Evolutionary conservation across 2,329 filamentous ascomycete species (phyloP), one percentile per base, ranked within the genome.

Genomic region (Epichloe gansuensis): DNA sequence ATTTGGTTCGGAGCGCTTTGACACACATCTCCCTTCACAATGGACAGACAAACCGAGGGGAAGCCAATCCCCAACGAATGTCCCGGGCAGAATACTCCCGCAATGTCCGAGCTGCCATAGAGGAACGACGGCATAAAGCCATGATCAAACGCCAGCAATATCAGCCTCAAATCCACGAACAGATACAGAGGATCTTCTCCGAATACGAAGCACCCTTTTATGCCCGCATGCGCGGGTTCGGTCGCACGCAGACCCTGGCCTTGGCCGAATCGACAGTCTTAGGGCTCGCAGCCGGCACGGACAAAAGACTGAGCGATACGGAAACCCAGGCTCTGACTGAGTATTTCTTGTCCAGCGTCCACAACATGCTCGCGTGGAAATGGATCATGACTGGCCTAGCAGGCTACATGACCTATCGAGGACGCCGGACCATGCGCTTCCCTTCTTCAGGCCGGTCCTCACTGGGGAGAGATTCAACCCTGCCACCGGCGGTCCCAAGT

Each of bases 381-480:
- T 57, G 60, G 54, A 60, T 65, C 17, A 55, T 65, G 23, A 54
- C 61, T 0, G 59, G 53, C 17, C 13, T 63, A 1, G 61, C 67
- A 5, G 53, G 50, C 3, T 57, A 54, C 45, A 34, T 66, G 48
- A 54, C 68, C 1, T 65, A 60, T 37, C 54, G 58, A 9, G 61
- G 63, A 4, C 64, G 67, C 42, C 57, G 57, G 21, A 66, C 60
- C 3, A 72, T 67, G 58, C 65, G 62, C 5, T 74, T 75, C 56
- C 72, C 15, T 63, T 74, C 42, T 69, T 65, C 59, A 63, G 59
- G 39, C 69, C 70, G 2, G 65, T 67, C 45, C 58, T 61, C 35
- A 54, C 39, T 44, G 47, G 43, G 39, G 48, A 53, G 21, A 58
- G 46, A 31, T 66, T 68, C 39, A 59, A 67, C 51, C 66, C 68